Evolutionary conservation across 2,329 filamentous ascomycete species (phyloP).

Genomic region (Apiospora sp.): DNA sequence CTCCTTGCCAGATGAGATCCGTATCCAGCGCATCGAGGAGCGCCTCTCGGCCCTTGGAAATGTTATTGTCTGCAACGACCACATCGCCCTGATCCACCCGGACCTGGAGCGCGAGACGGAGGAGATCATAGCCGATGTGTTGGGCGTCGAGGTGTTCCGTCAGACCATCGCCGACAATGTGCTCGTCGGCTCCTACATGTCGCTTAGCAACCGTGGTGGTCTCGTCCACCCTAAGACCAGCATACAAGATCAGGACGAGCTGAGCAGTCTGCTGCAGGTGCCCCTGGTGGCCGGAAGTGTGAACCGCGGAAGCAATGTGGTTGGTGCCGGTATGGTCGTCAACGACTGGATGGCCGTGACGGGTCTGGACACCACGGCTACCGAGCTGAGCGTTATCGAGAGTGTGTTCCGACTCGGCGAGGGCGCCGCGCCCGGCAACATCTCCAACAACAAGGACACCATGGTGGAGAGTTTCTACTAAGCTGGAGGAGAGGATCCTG

Average conservation of each 20-base stretch:
- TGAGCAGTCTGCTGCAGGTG: conserved; percentile 91
- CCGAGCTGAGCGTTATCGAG: conserved; percentile 95
- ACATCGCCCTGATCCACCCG: conserved; percentile 94
- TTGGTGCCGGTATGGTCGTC: conserved; percentile 96
- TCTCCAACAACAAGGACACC: conserved; percentile 92
- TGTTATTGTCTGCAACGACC: conserved; percentile 95
- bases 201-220: conserved; percentile 92
- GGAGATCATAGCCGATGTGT: conserved; percentile 95
- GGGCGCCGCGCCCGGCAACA: conserved; percentile 78
- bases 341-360: conserved; percentile 98
- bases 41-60: conserved; percentile 94
- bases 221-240: conserved; percentile 97
- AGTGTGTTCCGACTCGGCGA: conserved; percentile 95
- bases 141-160: conserved; percentile 87
- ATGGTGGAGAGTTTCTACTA: conserved; percentile 99
- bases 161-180: conserved; percentile 98
- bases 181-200: conserved; percentile 95
- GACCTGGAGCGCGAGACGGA: conserved; percentile 98
- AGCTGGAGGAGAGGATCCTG: conserved; percentile 35
- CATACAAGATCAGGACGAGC: conserved; percentile 97
- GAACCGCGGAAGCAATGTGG: conserved; percentile 90
- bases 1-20: conserved; percentile 87
- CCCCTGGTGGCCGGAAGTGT: conserved; percentile 93
- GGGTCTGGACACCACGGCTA: conserved; percentile 94
- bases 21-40: conserved; percentile 98